Evolutionary conservation across 2,329 filamentous ascomycete genomes (phyloP).

Genomic region (Raffaelea arxii): DNA sequence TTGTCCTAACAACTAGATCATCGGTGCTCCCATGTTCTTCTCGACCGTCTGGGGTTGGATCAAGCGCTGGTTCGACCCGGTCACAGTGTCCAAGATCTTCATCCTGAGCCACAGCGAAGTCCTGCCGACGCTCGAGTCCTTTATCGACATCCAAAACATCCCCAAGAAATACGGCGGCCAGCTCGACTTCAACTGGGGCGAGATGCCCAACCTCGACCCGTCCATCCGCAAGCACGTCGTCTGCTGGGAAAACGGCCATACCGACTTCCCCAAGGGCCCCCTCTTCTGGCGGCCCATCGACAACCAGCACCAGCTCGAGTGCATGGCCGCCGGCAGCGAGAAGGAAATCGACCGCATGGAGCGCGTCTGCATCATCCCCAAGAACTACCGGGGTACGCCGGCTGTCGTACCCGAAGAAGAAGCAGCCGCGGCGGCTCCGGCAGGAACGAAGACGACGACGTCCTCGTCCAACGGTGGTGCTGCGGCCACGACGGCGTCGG

Average conservation of each 20-base stretch:
- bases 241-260: conserved; percentile 44
- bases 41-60: conserved; percentile 91
- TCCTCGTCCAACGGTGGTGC: conserved; percentile 3
- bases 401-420: conserved; percentile 6
- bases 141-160: conserved; percentile 75
- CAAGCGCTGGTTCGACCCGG: conserved; percentile 91
- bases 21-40: conserved; percentile 85
- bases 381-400: conserved; percentile 21
- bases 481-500: conserved; percentile 6
- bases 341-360: conserved; percentile 34
- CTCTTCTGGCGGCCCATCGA: conserved; percentile 45
- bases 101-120: conserved; percentile 70
- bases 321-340: conserved; percentile 40
- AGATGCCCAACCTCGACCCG: conserved; percentile 64
- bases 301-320: conserved; percentile 37
- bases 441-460: background rate
- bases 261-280: conserved; percentile 46
- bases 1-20: conserved; percentile 42
- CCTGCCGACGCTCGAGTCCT: conserved; percentile 63
- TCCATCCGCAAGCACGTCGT: conserved; percentile 36
- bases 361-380: conserved; percentile 41
- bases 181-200: conserved; percentile 73
- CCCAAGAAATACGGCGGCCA: conserved; percentile 84
- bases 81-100: conserved; percentile 93
- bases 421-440: background rate